Percentiles rank a stretch among this genome's conserved stretches.
phyloP scores from a whole-genome alignment of 2,329 filamentous ascomycete genomes.

The Diaporthe velutina region DNA sequence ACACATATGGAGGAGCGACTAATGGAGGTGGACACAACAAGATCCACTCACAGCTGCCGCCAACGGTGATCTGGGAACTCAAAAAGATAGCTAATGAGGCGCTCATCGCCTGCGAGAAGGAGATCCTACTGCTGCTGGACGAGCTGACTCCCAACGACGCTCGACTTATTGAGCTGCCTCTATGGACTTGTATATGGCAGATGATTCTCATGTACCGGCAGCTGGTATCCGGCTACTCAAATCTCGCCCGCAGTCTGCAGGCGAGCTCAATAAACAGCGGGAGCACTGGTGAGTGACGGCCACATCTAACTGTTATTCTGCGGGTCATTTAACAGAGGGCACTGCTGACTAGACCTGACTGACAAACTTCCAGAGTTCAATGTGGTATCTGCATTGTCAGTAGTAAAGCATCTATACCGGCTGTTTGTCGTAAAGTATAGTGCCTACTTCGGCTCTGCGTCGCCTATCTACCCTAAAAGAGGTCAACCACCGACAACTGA shows the following conservation, averaged over 20 bases:
- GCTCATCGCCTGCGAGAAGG: constrained; percentile 21
- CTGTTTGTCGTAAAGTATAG: constrained; percentile 49
- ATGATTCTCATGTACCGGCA: constrained; percentile 36
- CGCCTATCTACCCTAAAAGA: constrained; percentile 38
- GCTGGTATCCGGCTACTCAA: constrained; percentile 38
- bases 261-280: background rate
- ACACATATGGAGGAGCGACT: background rate
- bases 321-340: background rate
- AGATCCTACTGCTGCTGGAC: constrained; percentile 30
- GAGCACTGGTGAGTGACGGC: background rate
- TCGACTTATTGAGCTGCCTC: background rate
- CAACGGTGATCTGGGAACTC: constrained; percentile 14
- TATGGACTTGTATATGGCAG: constrained; percentile 39
- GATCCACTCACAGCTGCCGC: background rate
- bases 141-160: background rate
- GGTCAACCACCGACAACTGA: constrained; percentile 40
- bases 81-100: constrained; percentile 7
- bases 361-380: background rate
- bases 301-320: background rate
- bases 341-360: background rate
- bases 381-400: background rate
- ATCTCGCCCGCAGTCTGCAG: background rate
- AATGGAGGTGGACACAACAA: too few relatives aligned
- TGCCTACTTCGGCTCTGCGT: constrained; percentile 46
- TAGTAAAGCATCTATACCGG: constrained; percentile 43